These are phyloP conservation scores for Backusella australiensis DNA, from an alignment of 192 early-diverging fungal species.

Conservation along the genomic window DNA sequence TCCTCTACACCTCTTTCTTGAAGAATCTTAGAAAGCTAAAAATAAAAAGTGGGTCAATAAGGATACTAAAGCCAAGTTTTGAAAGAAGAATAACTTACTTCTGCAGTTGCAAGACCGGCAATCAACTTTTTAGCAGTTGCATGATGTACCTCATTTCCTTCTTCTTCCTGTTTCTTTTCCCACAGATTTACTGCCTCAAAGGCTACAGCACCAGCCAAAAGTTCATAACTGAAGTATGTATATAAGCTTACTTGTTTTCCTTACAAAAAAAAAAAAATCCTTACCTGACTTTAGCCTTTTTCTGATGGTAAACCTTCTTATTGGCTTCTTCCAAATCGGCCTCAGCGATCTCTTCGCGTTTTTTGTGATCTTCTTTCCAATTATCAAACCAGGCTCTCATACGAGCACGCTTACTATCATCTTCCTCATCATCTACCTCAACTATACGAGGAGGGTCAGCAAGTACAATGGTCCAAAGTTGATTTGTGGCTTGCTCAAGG, in stretches of 20 bases:
- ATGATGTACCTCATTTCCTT: slow-evolving; percentile 23
- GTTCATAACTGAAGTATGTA: slow-evolving; percentile 13
- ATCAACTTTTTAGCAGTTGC: slow-evolving; percentile 20
- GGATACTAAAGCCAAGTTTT: background rate
- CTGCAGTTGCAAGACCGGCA: slow-evolving; percentile 25
- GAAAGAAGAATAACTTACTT: slow-evolving; percentile 10
- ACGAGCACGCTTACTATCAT: slow-evolving; percentile 22
- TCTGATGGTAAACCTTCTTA: slow-evolving; percentile 32
- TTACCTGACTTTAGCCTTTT: slow-evolving; percentile 19
- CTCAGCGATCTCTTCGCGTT: slow-evolving; percentile 3
- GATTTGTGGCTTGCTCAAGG: slow-evolving; percentile 24
- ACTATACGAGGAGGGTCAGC: slow-evolving; percentile 23
- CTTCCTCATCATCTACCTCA: slow-evolving; percentile 18
- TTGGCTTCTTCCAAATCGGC: slow-evolving; percentile 28
- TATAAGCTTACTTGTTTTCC: background rate
- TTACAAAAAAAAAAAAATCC: background rate
- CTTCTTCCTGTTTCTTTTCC: slow-evolving; percentile 28
- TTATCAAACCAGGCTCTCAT: slow-evolving; percentile 29
- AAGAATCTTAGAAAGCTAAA: slow-evolving; percentile 16
- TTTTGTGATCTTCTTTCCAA: slow-evolving; percentile 20
- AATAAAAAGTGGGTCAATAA: background rate
- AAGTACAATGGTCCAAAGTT: slow-evolving; percentile 27
- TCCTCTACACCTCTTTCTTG: slow-evolving; percentile 3
- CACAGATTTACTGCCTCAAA: slow-evolving; percentile 33
- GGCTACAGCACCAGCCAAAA: slow-evolving; percentile 32